These are phyloP conservation scores for Saccharomycopsis sp. DNA, from an alignment of 805 yeast genomes.

Conservation along the genomic window DNA sequence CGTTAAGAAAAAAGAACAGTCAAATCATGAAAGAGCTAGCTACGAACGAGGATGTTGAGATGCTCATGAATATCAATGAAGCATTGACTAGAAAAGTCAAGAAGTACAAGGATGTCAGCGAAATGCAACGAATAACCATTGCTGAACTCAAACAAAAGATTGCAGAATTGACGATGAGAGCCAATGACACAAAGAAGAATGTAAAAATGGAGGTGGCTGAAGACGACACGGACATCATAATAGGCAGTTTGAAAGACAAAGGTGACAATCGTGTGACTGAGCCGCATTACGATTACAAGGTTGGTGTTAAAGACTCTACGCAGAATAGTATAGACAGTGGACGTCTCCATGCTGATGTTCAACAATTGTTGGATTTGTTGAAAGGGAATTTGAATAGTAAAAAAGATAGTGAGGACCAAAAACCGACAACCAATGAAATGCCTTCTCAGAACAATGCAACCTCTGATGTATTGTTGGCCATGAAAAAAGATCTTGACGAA, in stretches of 20 bases:
- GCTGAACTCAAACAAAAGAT: background rate
- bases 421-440: background rate
- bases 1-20: constrained; percentile 3
- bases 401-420: background rate
- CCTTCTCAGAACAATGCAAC: background rate
- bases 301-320: too few species aligned
- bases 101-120: background rate
- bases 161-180: background rate
- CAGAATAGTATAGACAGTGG: background rate
- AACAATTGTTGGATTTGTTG: background rate
- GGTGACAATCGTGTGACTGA: background rate
- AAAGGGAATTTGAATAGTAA: background rate
- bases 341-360: background rate
- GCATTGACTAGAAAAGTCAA: background rate
- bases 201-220: background rate
- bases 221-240: background rate
- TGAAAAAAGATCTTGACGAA: background rate
- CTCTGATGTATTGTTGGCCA: background rate
- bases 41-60: background rate
- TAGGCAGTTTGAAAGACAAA: background rate
- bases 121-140: background rate
- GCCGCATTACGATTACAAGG: background rate
- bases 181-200: background rate
- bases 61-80: background rate
- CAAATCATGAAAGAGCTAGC: constrained; percentile 9